Conservation (phyloP, 2,329 filamentous ascomycete genomes). For the Knufia fluminis region DNA sequence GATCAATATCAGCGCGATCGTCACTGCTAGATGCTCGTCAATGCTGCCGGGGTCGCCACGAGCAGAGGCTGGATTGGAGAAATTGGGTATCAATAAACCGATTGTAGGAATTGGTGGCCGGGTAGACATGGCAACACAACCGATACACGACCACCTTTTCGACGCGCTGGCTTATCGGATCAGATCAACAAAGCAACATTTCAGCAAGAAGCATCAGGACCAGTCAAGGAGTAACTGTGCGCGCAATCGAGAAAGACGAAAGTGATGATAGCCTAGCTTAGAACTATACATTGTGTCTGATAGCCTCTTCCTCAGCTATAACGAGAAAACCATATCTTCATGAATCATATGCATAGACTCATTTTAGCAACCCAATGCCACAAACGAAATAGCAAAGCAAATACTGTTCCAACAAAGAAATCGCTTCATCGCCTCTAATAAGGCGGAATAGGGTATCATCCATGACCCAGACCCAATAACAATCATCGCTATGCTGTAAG, state of each 20-base stretch:
- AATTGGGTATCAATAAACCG: no score
- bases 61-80: no score
- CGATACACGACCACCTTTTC: not conserved
- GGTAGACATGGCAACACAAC: no score
- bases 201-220: no score
- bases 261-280: no score
- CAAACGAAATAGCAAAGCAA: not conserved
- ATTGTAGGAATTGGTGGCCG: no score
- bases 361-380: not conserved
- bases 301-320: not conserved
- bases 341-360: not conserved
- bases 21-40: no score
- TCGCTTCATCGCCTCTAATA: slow-evolving; percentile 12
- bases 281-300: not conserved
- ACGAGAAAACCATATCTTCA: not conserved
- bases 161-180: not conserved
- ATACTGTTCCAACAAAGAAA: not conserved
- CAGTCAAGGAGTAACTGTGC: not conserved
- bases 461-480: slow-evolving; percentile 8
- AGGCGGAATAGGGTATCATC: slow-evolving; percentile 11
- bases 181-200: not conserved
- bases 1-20: no score
- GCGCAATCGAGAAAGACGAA: not conserved
- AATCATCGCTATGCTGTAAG: slow-evolving; percentile 10
- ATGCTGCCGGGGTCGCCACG: no score